These are phyloP conservation scores for Talaromyces funiculosus DNA, from an alignment of 2,329 filamentous ascomycete genomes.

Conservation along the genomic window DNA sequence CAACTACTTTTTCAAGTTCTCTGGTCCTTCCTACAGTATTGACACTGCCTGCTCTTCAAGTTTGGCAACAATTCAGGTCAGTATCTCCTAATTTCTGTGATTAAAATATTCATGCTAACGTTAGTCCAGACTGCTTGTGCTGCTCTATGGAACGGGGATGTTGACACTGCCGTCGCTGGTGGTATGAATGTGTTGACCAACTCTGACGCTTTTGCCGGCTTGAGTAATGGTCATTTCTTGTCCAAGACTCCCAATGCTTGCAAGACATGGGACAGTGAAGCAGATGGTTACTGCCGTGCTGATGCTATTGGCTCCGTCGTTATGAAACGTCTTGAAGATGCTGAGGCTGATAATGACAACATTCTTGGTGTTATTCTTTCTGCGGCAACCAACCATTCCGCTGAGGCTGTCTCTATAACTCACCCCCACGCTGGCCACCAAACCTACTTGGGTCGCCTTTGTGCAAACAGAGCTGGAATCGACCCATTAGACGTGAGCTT, in stretches of 20 bases:
- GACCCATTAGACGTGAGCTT: slow-evolving; percentile 74
- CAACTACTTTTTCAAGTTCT: slow-evolving; percentile 72
- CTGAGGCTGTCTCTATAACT: slow-evolving; percentile 62
- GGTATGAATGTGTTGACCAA: slow-evolving; percentile 69
- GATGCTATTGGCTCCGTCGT: slow-evolving; percentile 70
- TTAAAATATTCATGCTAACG: background rate
- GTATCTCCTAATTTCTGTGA: background rate
- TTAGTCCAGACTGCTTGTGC: slow-evolving; percentile 52
- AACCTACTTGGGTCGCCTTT: slow-evolving; percentile 64
- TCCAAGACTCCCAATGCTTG: slow-evolving; percentile 66
- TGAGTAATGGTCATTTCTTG: slow-evolving; percentile 71
- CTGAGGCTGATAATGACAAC: slow-evolving; percentile 64
- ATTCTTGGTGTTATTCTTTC: slow-evolving; percentile 69
- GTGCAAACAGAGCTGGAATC: slow-evolving; percentile 63
- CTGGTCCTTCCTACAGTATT: slow-evolving; percentile 64
- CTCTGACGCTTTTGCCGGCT: slow-evolving; percentile 70
- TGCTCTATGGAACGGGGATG: slow-evolving; percentile 68
- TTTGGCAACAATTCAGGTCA: slow-evolving; percentile 54
- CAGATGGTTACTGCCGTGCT: slow-evolving; percentile 76
- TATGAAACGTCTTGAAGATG: slow-evolving; percentile 74
- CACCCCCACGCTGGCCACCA: slow-evolving; percentile 75
- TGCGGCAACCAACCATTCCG: slow-evolving; percentile 58
- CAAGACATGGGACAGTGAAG: slow-evolving; percentile 74
- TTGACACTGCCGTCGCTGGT: slow-evolving; percentile 74
- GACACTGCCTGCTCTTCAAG: slow-evolving; percentile 77